Evolutionary conservation across 1,284 basidiomycete species (phyloP), one percentile per base, ranked within the genome.

Genomic region (Puccinia sorghi): DNA sequence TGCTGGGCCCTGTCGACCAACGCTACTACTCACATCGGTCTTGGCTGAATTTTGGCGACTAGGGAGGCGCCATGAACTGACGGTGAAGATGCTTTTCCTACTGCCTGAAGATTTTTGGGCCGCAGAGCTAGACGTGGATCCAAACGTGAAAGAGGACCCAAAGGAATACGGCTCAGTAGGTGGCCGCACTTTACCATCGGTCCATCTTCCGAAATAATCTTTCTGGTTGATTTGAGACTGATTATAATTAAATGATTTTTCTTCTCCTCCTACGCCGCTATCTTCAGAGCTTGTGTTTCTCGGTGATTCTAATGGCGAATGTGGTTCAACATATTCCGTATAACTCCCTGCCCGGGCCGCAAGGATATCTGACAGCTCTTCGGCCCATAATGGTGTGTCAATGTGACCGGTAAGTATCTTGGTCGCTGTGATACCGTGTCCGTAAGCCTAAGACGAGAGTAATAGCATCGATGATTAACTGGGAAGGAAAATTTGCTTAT

Each of bases 341-440:
- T 59, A 59, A 63, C 56, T 70, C 9, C 75, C 75, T 48, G 75
- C 57, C 22, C 66, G 54, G 5, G 52, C 54, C 41, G 66, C 46
- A 27, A 97, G 87, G 1, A 90, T 90, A 79, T 88, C 88, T 80
- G 92, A 90, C 50, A 97, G 87, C 2, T 87, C 84, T 56, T 87
- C 85, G 0, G 93, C 90, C 92, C 93, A 97, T 2, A 88, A 86
- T 0, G 93, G 94, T 2, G 89, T 88, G 22, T 90, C 88, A 61
- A 96, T 86, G 6, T 85, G 84, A 12, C 94, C 94, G 63, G 89
- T 90, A 17, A 97, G 89, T 27, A 97, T 88, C 83, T 90, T 88
- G 84, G 91, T 91, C 0, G 88, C 90, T 0, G 90, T 89, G 12
- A 93, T 91, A 78, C 90, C 88, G 4, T 89, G 88, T 46, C 88